Evolutionary conservation across 305 asterid species (phyloP).

Genomic region (Lippia alba): DNA sequence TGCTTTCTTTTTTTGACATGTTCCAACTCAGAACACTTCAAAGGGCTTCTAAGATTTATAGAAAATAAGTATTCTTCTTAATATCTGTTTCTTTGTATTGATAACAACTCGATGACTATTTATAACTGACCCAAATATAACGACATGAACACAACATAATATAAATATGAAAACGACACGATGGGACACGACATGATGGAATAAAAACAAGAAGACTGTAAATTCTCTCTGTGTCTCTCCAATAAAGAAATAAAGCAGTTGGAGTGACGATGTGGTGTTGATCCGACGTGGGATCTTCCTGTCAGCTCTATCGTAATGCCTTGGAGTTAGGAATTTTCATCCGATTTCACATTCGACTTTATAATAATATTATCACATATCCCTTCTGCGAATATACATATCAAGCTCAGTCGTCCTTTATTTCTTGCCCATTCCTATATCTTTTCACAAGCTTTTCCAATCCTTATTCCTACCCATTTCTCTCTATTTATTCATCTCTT

Average conservation of each 20-base stretch:
- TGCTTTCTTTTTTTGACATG: neutral
- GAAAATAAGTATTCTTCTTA: too few species aligned
- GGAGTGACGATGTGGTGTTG: neutral
- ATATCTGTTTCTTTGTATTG: too few species aligned
- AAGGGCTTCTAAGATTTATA: too few species aligned
- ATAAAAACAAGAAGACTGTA: too few species aligned
- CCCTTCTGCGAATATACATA: neutral
- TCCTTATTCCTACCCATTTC: constrained; percentile 30
- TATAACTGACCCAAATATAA: too few species aligned
- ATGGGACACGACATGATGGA: too few species aligned
- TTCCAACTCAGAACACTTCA: neutral
- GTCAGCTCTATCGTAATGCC: constrained; percentile 12
- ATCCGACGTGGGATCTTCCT: constrained; percentile 9
- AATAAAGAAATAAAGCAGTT: too few species aligned
- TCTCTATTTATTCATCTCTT: constrained; percentile 21
- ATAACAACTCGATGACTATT: too few species aligned
- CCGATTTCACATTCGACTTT: neutral
- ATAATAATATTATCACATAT: neutral
- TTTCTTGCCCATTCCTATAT: constrained; percentile 29
- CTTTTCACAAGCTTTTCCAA: neutral
- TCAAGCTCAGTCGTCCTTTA: neutral
- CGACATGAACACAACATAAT: too few species aligned
- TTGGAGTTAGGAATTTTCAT: neutral
- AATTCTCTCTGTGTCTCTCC: too few species aligned
- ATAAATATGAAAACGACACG: too few species aligned